Evolutionary conservation across 345 rosid genomes (phyloP), one percentile per base, ranked within the genome.

Genomic region (Raphanus raphanistrum): DNA sequence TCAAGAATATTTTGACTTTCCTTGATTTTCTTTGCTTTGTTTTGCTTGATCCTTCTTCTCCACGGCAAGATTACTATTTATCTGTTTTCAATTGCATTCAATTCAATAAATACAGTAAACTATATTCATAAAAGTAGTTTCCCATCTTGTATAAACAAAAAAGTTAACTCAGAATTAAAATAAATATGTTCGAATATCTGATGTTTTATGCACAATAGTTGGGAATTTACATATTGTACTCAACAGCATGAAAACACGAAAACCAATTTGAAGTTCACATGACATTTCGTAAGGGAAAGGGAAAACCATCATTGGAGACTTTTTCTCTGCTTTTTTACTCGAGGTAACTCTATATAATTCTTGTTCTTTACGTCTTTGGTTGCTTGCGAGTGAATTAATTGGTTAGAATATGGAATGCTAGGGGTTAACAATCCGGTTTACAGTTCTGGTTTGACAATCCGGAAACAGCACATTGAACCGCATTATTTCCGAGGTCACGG

Each of bases 61-160:
- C 80, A 77, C 80, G 80, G 13, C 76, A 77, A 65, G 72, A 66
- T 71, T 77, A 77, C 76, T 28, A 21, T 70, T 71, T 8, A 71
- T 70, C 59, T 77, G 16, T 12, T 71, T 54, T 28, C 32, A 13
- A 6, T 6, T 63, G 8, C 71, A 52, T 76, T 70, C 9, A 50
- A 52, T 63, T 8, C 67, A 38, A 36, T 74, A 27, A 32, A 32
- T 27, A 12, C 63, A 73, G 6, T 8, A 25, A 31, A 16, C 63
- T 31, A 12, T 48, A 38, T 0, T 33, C 36, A 13, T 63, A 26
- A 21, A 52, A 52, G 10, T 52, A 52, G 25, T 74, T 58, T 59
- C 31, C 29, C 38, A 33, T 59, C 0, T 52, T n/a, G 32, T 71
- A 21, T 72, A 28, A 11, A 13, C 57, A 6, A 8, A 0, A 45